Conservation (phyloP, 2,329 filamentous ascomycete species). For the Aspergillus vadensis region DNA sequence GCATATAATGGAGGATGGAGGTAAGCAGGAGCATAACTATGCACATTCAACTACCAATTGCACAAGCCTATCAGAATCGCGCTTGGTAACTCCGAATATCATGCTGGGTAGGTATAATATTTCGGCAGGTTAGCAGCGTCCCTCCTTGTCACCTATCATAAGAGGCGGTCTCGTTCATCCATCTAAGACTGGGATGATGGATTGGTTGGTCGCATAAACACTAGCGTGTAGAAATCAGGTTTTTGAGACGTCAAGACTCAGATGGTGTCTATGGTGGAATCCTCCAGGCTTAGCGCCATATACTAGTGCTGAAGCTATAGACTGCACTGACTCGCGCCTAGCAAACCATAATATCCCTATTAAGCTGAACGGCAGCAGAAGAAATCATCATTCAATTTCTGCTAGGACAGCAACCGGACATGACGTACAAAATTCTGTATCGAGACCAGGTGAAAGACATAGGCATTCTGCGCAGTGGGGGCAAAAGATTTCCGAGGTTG, state of each 20-base stretch:
- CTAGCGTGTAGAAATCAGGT: conserved; percentile 4
- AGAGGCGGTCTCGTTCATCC: neutral
- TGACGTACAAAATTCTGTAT: neutral
- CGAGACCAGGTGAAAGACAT: no score
- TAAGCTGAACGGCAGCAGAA: neutral
- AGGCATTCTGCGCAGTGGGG: no score
- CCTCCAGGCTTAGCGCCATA: neutral
- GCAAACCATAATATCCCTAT: neutral
- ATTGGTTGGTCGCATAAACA: neutral
- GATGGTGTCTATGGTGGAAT: neutral
- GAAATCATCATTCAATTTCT: neutral
- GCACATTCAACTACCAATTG: no score
- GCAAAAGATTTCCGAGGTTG: neutral
- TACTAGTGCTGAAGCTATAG: conserved; percentile 1
- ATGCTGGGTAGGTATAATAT: no score
- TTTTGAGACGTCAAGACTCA: neutral
- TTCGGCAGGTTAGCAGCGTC: neutral
- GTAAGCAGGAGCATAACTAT: no score
- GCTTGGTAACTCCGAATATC: no score
- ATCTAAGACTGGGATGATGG: neutral
- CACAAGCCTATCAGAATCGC: no score
- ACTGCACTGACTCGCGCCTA: neutral
- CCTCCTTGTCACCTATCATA: neutral
- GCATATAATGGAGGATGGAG: no score
- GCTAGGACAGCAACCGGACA: neutral